phyloP scores from a whole-genome alignment of 1,284 basidiomycete species.

The Pseudozyma pruni region DNA sequence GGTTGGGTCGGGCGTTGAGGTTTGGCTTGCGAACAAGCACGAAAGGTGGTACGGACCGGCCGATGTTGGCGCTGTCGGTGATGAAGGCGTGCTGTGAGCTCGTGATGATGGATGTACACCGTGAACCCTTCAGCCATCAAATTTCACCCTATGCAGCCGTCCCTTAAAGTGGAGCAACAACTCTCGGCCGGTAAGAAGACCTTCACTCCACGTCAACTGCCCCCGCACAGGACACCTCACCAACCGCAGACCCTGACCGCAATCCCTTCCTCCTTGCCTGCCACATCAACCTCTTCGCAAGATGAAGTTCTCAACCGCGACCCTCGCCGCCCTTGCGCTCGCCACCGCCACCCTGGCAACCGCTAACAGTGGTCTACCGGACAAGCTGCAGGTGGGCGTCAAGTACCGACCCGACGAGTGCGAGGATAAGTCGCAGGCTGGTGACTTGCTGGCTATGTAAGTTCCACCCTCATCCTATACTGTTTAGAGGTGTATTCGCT shows the following conservation, averaged over 20 bases:
- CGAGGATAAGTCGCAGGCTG: conserved; percentile 73
- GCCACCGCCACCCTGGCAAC: conserved; percentile 43
- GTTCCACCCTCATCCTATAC: conserved; percentile 4
- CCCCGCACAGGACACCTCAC: conserved; percentile 7
- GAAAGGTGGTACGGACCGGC: too few relatives aligned
- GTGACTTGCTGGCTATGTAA: conserved; percentile 76
- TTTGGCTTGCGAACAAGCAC: too few relatives aligned
- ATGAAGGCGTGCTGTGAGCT: too few relatives aligned
- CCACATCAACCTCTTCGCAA: conserved; percentile 3
- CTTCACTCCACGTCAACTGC: conserved; percentile 19
- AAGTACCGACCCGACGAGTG: conserved; percentile 73
- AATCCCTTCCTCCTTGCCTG: background rate
- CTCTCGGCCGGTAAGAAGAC: conserved; percentile 38
- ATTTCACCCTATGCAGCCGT: too few relatives aligned
- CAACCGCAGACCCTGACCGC: background rate
- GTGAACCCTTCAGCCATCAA: background rate
- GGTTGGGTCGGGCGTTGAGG: background rate
- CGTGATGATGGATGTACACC: background rate
- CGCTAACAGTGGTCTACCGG: conserved; percentile 37
- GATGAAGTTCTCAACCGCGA: conserved; percentile 19
- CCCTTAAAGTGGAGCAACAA: conserved; percentile 1
- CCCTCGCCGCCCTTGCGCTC: conserved; percentile 15
- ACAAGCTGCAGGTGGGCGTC: conserved; percentile 66
- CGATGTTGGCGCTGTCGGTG: too few relatives aligned
- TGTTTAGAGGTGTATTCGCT: too few relatives aligned